Conservation (phyloP, 2,329 filamentous ascomycete genomes). For the Pyricularia pennisetigena region DNA sequence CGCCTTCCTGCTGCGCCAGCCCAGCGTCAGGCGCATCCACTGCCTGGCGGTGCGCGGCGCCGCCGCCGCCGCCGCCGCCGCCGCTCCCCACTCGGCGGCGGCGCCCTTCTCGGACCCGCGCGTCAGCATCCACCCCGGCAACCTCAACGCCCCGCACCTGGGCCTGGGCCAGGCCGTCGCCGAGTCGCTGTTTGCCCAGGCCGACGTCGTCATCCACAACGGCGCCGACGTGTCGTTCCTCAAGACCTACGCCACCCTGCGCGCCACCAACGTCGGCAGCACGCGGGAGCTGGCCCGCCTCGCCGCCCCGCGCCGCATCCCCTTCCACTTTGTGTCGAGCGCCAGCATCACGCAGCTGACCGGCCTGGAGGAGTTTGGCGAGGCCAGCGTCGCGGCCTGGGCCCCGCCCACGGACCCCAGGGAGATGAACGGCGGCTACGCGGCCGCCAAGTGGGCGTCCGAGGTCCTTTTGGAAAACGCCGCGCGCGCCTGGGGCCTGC, state of each 20-base stretch:
- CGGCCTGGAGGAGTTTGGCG: slow-evolving; percentile 16
- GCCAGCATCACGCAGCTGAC: slow-evolving; percentile 5
- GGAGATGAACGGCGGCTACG: not conserved
- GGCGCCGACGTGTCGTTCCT: slow-evolving; percentile 29
- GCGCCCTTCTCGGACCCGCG: not conserved
- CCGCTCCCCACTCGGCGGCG: too few relatives aligned
- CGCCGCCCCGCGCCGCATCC: slow-evolving; percentile 8
- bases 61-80: too few relatives aligned
- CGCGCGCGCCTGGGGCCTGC: not conserved
- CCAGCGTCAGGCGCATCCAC: not conserved
- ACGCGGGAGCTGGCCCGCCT: slow-evolving; percentile 23
- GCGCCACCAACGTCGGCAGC: slow-evolving; percentile 22
- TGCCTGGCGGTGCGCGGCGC: not conserved
- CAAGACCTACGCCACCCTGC: slow-evolving; percentile 25
- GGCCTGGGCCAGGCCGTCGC: not conserved
- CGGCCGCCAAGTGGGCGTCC: not conserved
- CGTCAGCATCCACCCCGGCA: not conserved
- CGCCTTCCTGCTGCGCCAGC: slow-evolving; percentile 15
- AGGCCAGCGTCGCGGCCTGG: not conserved
- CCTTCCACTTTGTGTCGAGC: slow-evolving; percentile 21
- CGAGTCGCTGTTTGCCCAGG: not conserved
- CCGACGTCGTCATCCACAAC: slow-evolving; percentile 32
- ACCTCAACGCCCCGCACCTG: not conserved
- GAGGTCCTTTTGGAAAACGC: not conserved
- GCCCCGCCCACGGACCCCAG: not conserved